A percentile compares a stretch with the other conserved stretches of the same genome.
Evolutionary conservation across 129 eudicot species (phyloP).

Genomic region (Arctium minus): DNA sequence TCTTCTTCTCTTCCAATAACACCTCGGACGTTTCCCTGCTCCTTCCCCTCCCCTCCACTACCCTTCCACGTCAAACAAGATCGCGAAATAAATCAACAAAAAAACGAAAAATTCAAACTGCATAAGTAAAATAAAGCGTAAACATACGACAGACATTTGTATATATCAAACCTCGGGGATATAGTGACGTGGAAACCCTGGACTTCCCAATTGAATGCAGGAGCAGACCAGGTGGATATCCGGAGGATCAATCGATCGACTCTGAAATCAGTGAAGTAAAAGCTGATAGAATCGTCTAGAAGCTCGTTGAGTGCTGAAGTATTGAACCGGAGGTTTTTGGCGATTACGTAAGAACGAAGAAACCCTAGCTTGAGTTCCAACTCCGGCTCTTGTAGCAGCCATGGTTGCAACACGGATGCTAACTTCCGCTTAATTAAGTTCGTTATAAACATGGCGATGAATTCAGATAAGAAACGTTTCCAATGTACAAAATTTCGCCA

Average conservation of each 20-base stretch:
- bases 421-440: slow-evolving; percentile 48
- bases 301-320: slow-evolving; percentile 49
- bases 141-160: not conserved
- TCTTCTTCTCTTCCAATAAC: slow-evolving; percentile 50
- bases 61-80: slow-evolving; percentile 41
- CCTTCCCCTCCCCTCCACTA: slow-evolving; percentile 34
- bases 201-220: slow-evolving; percentile 59
- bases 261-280: slow-evolving; percentile 46
- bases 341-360: slow-evolving; percentile 48
- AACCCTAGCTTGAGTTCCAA: slow-evolving; percentile 72
- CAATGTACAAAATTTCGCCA: slow-evolving; percentile 9
- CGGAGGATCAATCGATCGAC: slow-evolving; percentile 50
- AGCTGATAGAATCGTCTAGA: slow-evolving; percentile 44
- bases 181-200: slow-evolving; percentile 63
- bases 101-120: not conserved
- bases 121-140: not conserved
- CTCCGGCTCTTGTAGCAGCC: slow-evolving; percentile 65
- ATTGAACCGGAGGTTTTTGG: slow-evolving; percentile 46
- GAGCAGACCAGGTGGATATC: slow-evolving; percentile 53
- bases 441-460: slow-evolving; percentile 45
- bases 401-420: slow-evolving; percentile 67
- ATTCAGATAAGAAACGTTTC: not conserved
- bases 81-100: slow-evolving; percentile 9
- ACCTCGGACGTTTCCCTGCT: slow-evolving; percentile 29
- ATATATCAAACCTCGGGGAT: slow-evolving; percentile 43